A percentile compares a stretch with the other conserved stretches of the same genome.
phyloP scores from a whole-genome alignment of 164 flowering plant genomes.

The Liquidambar formosana region DNA sequence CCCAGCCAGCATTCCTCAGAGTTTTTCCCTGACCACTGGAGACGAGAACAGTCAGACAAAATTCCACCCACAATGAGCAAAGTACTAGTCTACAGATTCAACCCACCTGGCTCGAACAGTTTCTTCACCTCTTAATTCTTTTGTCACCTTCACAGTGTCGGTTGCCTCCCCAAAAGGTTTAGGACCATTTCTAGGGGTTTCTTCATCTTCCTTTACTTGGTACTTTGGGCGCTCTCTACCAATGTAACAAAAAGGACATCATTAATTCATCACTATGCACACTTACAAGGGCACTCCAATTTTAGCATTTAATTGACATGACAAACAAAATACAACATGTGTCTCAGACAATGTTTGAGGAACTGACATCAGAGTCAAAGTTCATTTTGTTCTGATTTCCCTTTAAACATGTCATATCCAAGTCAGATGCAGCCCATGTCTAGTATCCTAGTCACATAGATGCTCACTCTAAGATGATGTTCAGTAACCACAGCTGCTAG shows the following conservation, averaged over 20 bases:
- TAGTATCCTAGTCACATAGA: neutral
- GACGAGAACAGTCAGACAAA: conserved; percentile 12
- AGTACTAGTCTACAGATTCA: conserved; percentile 6
- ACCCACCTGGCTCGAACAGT: conserved; percentile 70
- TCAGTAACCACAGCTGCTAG: neutral
- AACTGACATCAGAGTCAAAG: neutral
- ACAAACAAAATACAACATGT: neutral
- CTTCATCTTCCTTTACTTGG: conserved; percentile 62
- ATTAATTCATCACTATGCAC: conserved; percentile 1
- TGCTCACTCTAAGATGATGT: neutral
- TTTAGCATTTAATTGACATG: neutral
- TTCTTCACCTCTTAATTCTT: conserved; percentile 59
- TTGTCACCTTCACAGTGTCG: conserved; percentile 64
- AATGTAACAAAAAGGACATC: conserved; percentile 10
- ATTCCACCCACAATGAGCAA: conserved; percentile 8
- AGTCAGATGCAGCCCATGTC: neutral
- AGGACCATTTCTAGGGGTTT: conserved; percentile 48
- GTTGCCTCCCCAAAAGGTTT: conserved; percentile 53
- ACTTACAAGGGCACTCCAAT: neutral
- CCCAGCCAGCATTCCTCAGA: conserved; percentile 80
- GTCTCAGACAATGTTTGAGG: neutral
- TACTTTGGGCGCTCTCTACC: conserved; percentile 89
- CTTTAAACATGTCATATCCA: neutral
- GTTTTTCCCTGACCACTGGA: conserved; percentile 53
- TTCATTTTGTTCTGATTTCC: neutral